Conservation (phyloP, 148 eudicot genomes). For the Cornus controversa region DNA sequence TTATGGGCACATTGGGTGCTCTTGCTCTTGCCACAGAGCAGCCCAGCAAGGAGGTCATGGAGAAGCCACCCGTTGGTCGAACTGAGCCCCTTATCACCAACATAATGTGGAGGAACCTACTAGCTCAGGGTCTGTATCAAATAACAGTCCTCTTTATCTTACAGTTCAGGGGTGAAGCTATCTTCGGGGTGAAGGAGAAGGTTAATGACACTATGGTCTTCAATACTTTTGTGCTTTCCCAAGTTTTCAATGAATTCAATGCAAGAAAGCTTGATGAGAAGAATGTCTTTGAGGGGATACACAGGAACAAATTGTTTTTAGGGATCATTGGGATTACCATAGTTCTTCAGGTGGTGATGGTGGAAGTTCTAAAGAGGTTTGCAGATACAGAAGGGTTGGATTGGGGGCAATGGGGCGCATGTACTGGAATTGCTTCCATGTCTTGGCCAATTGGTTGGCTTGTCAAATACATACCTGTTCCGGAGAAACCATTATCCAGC, state of each 20-base stretch:
- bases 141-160: conserved; percentile 9
- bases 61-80: conserved; percentile 15
- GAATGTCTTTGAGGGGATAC: conserved; percentile 21
- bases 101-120: conserved; percentile 24
- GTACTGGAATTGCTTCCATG: conserved; percentile 13
- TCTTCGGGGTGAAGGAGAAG: neutral
- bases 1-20: conserved; percentile 25
- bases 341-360: conserved; percentile 25
- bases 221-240: conserved; percentile 19
- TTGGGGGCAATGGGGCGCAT: conserved; percentile 23
- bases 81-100: conserved; percentile 15
- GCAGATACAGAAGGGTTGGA: conserved; percentile 19
- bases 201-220: conserved; percentile 20
- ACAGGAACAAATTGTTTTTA: conserved; percentile 14
- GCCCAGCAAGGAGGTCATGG: conserved; percentile 21
- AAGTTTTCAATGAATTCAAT: conserved; percentile 16
- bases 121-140: conserved; percentile 18
- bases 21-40: conserved; percentile 19
- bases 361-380: conserved; percentile 26
- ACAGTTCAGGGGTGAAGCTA: conserved; percentile 17
- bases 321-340: conserved; percentile 13
- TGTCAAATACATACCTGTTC: conserved; percentile 21
- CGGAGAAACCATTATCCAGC: conserved; percentile 16
- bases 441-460: conserved; percentile 24
- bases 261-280: conserved; percentile 25